Base-by-base conservation (phyloP, 1,284 basidiomycete genomes). In the Erythrobasidium hasegawianum region DNA sequence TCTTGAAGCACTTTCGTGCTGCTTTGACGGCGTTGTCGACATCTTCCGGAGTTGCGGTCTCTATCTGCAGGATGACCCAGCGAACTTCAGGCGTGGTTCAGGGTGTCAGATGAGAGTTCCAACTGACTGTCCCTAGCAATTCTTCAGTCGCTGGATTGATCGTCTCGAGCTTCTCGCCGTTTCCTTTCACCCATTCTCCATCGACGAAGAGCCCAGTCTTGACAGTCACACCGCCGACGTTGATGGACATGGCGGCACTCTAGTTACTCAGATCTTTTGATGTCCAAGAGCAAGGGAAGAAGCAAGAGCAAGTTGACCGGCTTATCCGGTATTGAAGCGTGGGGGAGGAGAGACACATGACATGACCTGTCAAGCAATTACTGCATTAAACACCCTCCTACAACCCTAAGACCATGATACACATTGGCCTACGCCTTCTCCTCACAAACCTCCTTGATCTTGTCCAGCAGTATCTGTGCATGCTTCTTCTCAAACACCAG, bases 401-500 rank as follows among this genome's bases (percentile, higher is more conserved):
- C 33, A 33, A 33, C 33, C 33, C 4, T 33, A 5, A 4, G 33
- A 33, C 33, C 33, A 5, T 11, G 33, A 5, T 4, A 5, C 4
- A 33, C 33, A 4, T 33, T 33, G 11, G 33, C 4, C 33, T 33
- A 33, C 33, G 33, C 33, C 33, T 33, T 47, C 16, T 47, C 22
- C 43, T 47, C 71, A 27, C 78, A 64, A 8, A 74, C 74, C 59
- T 70, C 62, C 59, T 77, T 74, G 27, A 78, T 71, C 40, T 71
- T 72, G 43, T 76, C 74, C 24, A 79, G 66, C 62, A 82, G 75
- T 29, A 81, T 70, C 56, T 78, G 79, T 16, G 76, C 75, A 67
- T 82, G 80, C 56, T 74, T 73, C 67, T 78, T 74, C 53, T 78
- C 79, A 72, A 82, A 82, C 9, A 80, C 79, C 59, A 69, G 60